Percentiles rank a stretch among this genome's conserved stretches.
Evolutionary conservation across 2,329 filamentous ascomycete species (phyloP).

Genomic region (Coniosporium tulheliwenetii): DNA sequence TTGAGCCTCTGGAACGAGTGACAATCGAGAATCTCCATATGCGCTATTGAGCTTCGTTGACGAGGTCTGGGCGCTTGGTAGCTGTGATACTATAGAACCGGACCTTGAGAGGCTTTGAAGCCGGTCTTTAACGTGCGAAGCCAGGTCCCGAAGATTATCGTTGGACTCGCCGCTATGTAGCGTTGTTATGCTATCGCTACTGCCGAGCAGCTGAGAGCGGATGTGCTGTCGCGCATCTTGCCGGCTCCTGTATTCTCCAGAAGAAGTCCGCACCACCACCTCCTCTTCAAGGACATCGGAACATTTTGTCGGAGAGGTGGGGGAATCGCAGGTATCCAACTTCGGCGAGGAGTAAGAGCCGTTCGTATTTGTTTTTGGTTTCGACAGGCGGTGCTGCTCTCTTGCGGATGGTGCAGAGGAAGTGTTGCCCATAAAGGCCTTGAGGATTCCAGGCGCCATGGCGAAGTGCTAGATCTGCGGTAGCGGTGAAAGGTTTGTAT

Average conservation of each 20-base stretch:
- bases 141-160: constrained; percentile 9
- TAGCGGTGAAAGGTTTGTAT: no score
- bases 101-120: constrained; percentile 13
- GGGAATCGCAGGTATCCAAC: no score
- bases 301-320: no score
- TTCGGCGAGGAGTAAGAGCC: no score
- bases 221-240: constrained; percentile 13
- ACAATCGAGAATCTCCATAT: constrained; percentile 12
- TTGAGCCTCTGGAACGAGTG: constrained; percentile 14
- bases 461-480: no score
- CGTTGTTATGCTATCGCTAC: not conserved
- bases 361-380: no score
- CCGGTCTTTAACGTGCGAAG: constrained; percentile 11
- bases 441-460: no score
- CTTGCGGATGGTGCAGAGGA: no score
- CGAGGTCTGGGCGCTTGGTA: constrained; percentile 10
- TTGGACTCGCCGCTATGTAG: constrained; percentile 11
- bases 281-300: no score
- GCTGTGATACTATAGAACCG: constrained; percentile 11
- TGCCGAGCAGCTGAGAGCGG: constrained; percentile 10
- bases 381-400: no score
- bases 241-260: constrained; percentile 6
- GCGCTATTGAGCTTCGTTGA: constrained; percentile 11
- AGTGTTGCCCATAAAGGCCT: no score
- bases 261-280: constrained; percentile 1